Evolutionary conservation across 164 flowering plant genomes (phyloP).

Genomic region (Sedum album): DNA sequence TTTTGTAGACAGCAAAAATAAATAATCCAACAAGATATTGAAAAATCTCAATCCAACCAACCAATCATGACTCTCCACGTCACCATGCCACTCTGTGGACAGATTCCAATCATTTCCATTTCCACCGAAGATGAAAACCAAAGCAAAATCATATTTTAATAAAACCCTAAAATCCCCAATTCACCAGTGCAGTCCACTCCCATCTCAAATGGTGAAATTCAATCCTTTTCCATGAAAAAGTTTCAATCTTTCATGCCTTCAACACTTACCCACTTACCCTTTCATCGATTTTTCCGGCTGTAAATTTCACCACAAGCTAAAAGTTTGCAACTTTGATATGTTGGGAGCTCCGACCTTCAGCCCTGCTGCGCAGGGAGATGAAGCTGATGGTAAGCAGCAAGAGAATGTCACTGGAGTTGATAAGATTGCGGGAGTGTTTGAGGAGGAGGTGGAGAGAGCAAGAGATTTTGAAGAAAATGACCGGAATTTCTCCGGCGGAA

Average conservation of each 20-base stretch:
- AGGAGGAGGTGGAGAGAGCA: conserved; percentile 13
- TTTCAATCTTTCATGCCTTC: not conserved
- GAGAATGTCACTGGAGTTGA: not conserved
- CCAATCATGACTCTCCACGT: conserved; percentile 7
- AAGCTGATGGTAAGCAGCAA: not conserved
- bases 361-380: conserved; percentile 11
- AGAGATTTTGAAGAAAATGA: conserved; percentile 20
- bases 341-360: conserved; percentile 7
- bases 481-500: conserved; percentile 14
- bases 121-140: not conserved
- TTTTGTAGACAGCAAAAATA: not conserved
- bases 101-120: conserved; percentile 1
- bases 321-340: not conserved
- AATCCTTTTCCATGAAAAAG: not conserved
- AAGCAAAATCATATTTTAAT: not conserved
- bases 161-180: not conserved
- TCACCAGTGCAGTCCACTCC: conserved; percentile 8
- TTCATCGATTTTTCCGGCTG: not conserved
- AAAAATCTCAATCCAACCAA: not conserved
- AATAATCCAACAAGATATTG: not conserved
- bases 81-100: not conserved
- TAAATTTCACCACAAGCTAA: not conserved
- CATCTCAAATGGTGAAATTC: conserved; percentile 2
- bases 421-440: conserved; percentile 3
- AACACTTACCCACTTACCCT: conserved; percentile 3